Base-by-base conservation (phyloP, 106 monocot species). In the Vanilla planifolia region DNA sequence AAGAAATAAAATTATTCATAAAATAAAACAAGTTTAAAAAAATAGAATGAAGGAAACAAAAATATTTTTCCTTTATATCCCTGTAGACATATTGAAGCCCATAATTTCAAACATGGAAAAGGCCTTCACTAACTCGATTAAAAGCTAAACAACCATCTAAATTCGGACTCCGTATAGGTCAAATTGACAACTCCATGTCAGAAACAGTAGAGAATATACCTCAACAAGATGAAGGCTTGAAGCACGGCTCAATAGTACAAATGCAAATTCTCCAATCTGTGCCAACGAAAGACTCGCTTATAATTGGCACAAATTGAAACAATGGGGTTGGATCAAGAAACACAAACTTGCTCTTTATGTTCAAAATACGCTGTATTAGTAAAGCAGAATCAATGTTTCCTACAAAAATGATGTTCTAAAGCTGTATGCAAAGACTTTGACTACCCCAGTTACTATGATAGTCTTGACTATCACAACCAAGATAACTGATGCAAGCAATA, bases 221-320 rank as follows among this genome's bases (percentile, higher is more conserved):
- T 85, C 79, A 64, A 98, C 69, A 79, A 98, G 91, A 72, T 98
- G 83, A 76, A 98, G 88, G 82, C 88, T 84, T 51, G 96, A 98
- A 10, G 96, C 96, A 62, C 96, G 91, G 68, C 96, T 88, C 67
- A 98, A 71, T 13, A 98, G 79, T 64, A 98, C 78, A 61, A 98
- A 98, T 60, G 96, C 91, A 77, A 98, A 88, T 71, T 98, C 96
- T 70, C 96, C 96, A 57, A 98, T 92, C 66, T 98, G 96, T 60
- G 90, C 90, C 66, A 98, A 75, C 45, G 96, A 98, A 33, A 98
- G 60, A 46, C 87, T 91, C 15, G 78, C 96, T 91, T 96, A 16
- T 17, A 33, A 26, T 53, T 42, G 44, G 67, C 28, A 35, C n/a
- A 52, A 44, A 40, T 10, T 33, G 59, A 30, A 4, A 22, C 41